phyloP scores from a whole-genome alignment of 805 yeast species.

The Saturnispora diversa region DNA sequence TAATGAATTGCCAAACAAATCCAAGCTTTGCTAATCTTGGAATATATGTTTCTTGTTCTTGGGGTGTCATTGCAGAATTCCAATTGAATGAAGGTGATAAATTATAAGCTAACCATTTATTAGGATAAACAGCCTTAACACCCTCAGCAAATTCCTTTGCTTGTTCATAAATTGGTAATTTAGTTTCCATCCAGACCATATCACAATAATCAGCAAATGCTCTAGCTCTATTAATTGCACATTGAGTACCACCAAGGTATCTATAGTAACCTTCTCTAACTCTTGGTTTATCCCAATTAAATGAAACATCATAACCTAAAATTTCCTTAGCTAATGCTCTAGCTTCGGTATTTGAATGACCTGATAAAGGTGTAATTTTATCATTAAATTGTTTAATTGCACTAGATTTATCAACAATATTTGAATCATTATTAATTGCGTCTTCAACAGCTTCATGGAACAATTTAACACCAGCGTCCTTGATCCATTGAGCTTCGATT shows the following conservation, averaged over 20 bases:
- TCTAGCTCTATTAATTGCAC: conserved; percentile 95
- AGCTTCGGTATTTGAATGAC: conserved; percentile 73
- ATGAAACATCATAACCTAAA: conserved; percentile 74
- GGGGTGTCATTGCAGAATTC: conserved; percentile 84
- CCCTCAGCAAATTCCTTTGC: conserved; percentile 94
- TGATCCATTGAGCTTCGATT: conserved; percentile 77
- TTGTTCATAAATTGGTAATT: conserved; percentile 86
- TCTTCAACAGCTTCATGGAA: conserved; percentile 89
- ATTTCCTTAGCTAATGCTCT: conserved; percentile 64
- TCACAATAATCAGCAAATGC: conserved; percentile 94
- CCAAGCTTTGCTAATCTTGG: conserved; percentile 80
- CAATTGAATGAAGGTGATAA: conserved; percentile 97
- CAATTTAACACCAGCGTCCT: conserved; percentile 74
- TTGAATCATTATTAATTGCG: conserved; percentile 53
- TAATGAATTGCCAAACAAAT: conserved; percentile 95
- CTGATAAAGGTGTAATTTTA: conserved; percentile 67
- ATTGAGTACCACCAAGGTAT: conserved; percentile 92
- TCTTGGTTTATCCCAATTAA: conserved; percentile 93
- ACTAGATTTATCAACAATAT: conserved; percentile 49
- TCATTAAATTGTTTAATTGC: conserved; percentile 58
- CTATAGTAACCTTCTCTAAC: conserved; percentile 96
- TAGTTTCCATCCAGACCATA: conserved; percentile 97
- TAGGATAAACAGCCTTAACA: conserved; percentile 70
- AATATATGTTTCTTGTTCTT: conserved; percentile 87
- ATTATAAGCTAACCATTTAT: conserved; percentile 95